phyloP scores from a whole-genome alignment of 2,329 filamentous ascomycete species.

The Ciborinia camelliae region DNA sequence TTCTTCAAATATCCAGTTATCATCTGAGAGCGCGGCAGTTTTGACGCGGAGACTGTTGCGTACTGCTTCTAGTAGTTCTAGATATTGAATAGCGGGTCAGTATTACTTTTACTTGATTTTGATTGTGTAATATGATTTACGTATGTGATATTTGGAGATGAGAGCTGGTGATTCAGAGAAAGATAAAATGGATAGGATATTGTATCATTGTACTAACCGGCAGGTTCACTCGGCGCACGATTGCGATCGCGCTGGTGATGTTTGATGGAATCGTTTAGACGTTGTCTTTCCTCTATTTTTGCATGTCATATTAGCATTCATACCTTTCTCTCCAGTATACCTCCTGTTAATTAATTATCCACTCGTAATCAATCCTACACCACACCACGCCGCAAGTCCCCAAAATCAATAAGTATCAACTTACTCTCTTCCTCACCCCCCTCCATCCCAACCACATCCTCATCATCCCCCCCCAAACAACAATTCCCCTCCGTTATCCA shows the following conservation, averaged over 20 bases:
- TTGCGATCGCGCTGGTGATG: slow-evolving; percentile 56
- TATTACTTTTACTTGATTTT: not conserved
- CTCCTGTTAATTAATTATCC: too few relatives aligned
- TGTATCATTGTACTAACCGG: slow-evolving; percentile 48
- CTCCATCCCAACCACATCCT: slow-evolving; percentile 42
- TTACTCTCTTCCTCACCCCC: slow-evolving; percentile 50
- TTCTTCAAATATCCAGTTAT: slow-evolving; percentile 88
- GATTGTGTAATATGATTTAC: too few relatives aligned
- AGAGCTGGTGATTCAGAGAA: too few relatives aligned
- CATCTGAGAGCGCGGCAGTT: slow-evolving; percentile 70
- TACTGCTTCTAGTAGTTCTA: slow-evolving; percentile 68
- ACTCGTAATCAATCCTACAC: too few relatives aligned
- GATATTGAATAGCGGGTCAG: slow-evolving; percentile 25
- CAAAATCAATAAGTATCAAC: not conserved
- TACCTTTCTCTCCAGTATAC: too few relatives aligned
- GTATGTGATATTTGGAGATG: not conserved
- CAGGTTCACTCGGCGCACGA: slow-evolving; percentile 57
- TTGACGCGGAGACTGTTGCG: slow-evolving; percentile 68
- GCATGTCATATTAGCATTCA: slow-evolving; percentile 26
- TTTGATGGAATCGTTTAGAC: slow-evolving; percentile 58
- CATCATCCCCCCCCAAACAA: slow-evolving; percentile 44
- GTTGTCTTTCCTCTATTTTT: slow-evolving; percentile 54
- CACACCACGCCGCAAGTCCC: too few relatives aligned
- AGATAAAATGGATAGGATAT: slow-evolving; percentile 3
- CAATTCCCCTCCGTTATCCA: slow-evolving; percentile 27